phyloP scores from a whole-genome alignment of 306 rosid genomes.

The Trifolium dubium region DNA sequence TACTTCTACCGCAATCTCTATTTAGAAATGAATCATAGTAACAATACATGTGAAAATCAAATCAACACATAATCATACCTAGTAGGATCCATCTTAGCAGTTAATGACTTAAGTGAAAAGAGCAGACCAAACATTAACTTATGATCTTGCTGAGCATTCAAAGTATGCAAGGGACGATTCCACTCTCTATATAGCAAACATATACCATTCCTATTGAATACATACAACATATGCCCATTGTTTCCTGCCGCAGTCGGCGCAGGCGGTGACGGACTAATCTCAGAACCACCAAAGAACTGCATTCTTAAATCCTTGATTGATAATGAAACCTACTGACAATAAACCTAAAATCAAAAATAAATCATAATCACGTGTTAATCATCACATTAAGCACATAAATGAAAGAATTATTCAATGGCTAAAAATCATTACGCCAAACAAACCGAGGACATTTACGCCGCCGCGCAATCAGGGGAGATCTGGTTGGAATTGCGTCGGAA shows the following conservation, averaged over 20 bases:
- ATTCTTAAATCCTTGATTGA: conserved; percentile 44
- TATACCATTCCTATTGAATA: conserved; percentile 86
- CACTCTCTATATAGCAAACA: conserved; percentile 94
- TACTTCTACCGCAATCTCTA: not conserved
- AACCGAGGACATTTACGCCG: too few species aligned
- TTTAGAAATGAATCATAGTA: conserved; percentile 22
- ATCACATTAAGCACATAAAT: not conserved
- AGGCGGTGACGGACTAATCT: conserved; percentile 97
- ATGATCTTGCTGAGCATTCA: conserved; percentile 88
- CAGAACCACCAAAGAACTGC: conserved; percentile 97
- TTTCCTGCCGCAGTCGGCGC: conserved; percentile 76
- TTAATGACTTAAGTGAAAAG: conserved; percentile 90
- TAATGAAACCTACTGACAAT: not conserved
- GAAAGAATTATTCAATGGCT: too few species aligned
- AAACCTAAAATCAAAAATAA: not conserved
- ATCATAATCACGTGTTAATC: not conserved
- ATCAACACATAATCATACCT: conserved; percentile 37
- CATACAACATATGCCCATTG: conserved; percentile 94
- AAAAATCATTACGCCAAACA: too few species aligned
- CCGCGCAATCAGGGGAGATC: not conserved
- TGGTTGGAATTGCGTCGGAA: not conserved
- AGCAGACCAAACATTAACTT: conserved; percentile 97
- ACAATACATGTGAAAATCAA: not conserved
- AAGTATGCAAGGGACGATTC: conserved; percentile 89
- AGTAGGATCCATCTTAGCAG: conserved; percentile 96